Base-by-base conservation (phyloP, 2,329 filamentous ascomycete genomes). In the Phaeophleospora eucalypticola region DNA sequence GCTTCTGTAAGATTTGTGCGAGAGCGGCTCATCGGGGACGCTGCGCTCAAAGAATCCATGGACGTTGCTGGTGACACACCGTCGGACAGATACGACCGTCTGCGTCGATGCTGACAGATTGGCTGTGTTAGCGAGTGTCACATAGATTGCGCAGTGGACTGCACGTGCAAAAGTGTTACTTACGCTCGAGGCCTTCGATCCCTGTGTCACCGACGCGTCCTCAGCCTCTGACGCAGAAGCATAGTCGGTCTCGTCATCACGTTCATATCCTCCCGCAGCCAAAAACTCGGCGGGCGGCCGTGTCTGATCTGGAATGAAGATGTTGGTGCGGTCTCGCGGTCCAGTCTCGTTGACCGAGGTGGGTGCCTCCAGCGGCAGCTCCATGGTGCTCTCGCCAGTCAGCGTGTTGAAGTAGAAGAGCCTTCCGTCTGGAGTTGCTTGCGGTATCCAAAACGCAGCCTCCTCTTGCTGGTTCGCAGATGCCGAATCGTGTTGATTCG, bases 381-480 rank as follows among this genome's bases (percentile, higher is more conserved):
- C 93, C 81, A 90, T 93, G 53, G 87, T 94, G 64, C 87, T 94
- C 62, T 94, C 89, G 45, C 91, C 90, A 0, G 93, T 98, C 72
- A 96, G 83, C 53, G 91, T 97, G 68, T 98, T 98, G 77, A 95
- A 97, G 71, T 97, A 98, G 70, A 94, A 98, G 18, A 98, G 71
- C 46, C 90, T 81, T 44, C 93, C 93, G 65, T 97, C 90, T 1
- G 88, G 82, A 0, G 93, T 98, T 12, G 90, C 93, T 72, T 98
- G 93, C 15, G 93, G 93, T 58, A 98, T 95, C 93, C 93, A 98
- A 65, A 95, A 98, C 56, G 94, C 91, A 37, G 91, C 89, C 65
- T 91, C 84, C 58, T 93, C 90, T 63, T 87, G 86, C 61, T 84
- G 83, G 53, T 70, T 75, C 52, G 68, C 69, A 37, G 78, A 78